Base-by-base conservation (phyloP, 495 filamentous ascomycete genomes). In the Aspergillus incahuasiensis region DNA sequence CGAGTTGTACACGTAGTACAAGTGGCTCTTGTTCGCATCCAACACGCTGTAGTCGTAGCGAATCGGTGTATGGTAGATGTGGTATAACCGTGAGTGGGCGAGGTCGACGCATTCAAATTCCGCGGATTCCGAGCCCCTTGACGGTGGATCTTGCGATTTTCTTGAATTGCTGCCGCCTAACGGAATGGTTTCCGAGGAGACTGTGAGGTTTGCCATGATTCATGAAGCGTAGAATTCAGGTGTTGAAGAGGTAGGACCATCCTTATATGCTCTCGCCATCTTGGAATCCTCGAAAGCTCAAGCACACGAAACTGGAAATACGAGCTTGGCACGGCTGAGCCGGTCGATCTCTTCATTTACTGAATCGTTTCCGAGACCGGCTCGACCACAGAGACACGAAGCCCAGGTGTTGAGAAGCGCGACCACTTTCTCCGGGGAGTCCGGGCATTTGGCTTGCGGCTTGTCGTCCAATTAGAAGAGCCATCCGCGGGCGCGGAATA, bases 1-100 rank as follows among this genome's bases (percentile, higher is more conserved):
- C 2, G 66, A 72, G 46, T 69, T 71, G 2, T 68, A 59, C 18
- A 73, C 68, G 40, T 63, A 62, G 48, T 62, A 68, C 9, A 64
- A 19, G 30, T 59, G 63, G 12, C 28, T 44, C 4, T 69, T 63
- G 28, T 61, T 53, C 18, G 48, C 42, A 12, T 60, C 43, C 3
- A 48, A 61, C 35, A 76, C 57, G 2, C 64, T 54, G 57, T 70
- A 74, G 51, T 70, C 32, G 13, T 66, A 58, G 3, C 49, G 64
- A 28, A 57, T 67, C 6, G 61, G 18, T 21, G 61, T 69, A 43
- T 68, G 57, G 25, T 67, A 68, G 52, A 72, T 57, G 40, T 62
- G 53, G 41, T 57, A 60, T n/a, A 55, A 24, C 24, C 51, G 44
- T 18, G 54, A 48, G 16, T 16, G n/a, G 38, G 38, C 19, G 16